Percentiles rank a stretch among this genome's conserved stretches.
phyloP scores from a whole-genome alignment of 371 early-diverging fungal species.

The Rozella allomycis region DNA sequence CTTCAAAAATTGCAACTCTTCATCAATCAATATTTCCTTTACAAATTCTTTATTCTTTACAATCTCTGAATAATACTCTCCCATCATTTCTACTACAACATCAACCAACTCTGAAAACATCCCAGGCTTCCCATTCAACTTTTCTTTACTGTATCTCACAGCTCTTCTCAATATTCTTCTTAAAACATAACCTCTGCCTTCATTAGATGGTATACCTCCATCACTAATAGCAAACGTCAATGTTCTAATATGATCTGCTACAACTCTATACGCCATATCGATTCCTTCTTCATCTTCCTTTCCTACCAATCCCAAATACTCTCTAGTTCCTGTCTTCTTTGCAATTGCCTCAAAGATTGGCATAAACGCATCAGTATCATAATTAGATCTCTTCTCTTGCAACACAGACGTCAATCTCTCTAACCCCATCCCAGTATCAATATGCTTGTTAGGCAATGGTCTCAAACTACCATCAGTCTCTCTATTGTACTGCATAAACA shows the following conservation, averaged over 20 bases:
- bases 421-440: conserved; percentile 98
- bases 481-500: conserved; percentile 99
- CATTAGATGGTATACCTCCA: conserved; percentile 88
- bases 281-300: conserved; percentile 74
- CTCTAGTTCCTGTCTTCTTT: conserved; percentile 57
- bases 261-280: conserved; percentile 96
- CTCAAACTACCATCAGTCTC: conserved; percentile 76
- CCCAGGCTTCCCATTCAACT: conserved; percentile 72
- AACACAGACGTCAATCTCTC: conserved; percentile 94
- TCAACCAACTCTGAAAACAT: conserved; percentile 82
- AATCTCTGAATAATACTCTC: conserved; percentile 72
- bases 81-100: conserved; percentile 60
- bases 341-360: conserved; percentile 68
- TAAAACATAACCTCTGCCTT: conserved; percentile 97
- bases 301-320: conserved; percentile 62
- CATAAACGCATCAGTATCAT: conserved; percentile 86
- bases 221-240: conserved; percentile 93
- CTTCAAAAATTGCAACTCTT: conserved; percentile 87
- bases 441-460: conserved; percentile 83
- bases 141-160: conserved; percentile 80
- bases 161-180: conserved; percentile 95
- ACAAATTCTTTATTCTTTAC: conserved; percentile 43
- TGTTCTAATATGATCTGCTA: conserved; percentile 97
- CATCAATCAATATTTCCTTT: conserved; percentile 84
- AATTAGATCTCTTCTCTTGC: conserved; percentile 92